phyloP scores from a whole-genome alignment of 108 stramenopile genomes.

The Skeletonema menzelii region DNA sequence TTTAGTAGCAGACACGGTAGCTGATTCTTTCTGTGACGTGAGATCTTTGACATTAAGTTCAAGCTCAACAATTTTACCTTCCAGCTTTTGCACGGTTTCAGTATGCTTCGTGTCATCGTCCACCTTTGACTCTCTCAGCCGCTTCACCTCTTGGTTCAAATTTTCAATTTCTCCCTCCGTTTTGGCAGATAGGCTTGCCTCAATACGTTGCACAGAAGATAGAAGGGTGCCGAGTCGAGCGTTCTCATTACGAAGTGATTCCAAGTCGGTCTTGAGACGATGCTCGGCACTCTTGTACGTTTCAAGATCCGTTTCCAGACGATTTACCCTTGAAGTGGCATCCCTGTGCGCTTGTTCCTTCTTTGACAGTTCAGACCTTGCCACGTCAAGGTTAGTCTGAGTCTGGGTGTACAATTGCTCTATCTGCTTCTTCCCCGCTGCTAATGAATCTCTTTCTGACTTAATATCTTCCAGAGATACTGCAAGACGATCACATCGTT shows the following conservation, averaged over 20 bases:
- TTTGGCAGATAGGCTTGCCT: conserved; percentile 70
- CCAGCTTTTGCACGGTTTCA: conserved; percentile 48
- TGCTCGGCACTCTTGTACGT: conserved; percentile 64
- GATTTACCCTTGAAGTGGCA: conserved; percentile 54
- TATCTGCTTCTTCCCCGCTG: conserved; percentile 50
- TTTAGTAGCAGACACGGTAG: conserved; percentile 33
- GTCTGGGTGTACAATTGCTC: conserved; percentile 59
- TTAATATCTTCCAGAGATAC: conserved; percentile 52
- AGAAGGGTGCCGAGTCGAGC: conserved; percentile 69
- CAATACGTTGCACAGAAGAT: conserved; percentile 78
- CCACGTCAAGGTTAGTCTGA: conserved; percentile 54
- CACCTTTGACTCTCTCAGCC: conserved; percentile 37
- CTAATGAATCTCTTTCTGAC: conserved; percentile 47
- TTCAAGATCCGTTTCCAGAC: conserved; percentile 66
- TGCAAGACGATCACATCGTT: conserved; percentile 61
- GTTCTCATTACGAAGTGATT: conserved; percentile 68
- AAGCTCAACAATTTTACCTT: conserved; percentile 52
- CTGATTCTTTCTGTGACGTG: conserved; percentile 51
- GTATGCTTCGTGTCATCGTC: conserved; percentile 43
- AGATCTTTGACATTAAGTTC: conserved; percentile 42
- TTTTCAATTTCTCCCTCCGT: conserved; percentile 56
- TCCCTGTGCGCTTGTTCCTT: conserved; percentile 45
- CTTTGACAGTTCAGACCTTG: conserved; percentile 49
- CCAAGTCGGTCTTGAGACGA: conserved; percentile 56
- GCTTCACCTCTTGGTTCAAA: conserved; percentile 50